Evolutionary conservation across 2,329 filamentous ascomycete species (phyloP).

Genomic region (Teratosphaeria zuluensis): DNA sequence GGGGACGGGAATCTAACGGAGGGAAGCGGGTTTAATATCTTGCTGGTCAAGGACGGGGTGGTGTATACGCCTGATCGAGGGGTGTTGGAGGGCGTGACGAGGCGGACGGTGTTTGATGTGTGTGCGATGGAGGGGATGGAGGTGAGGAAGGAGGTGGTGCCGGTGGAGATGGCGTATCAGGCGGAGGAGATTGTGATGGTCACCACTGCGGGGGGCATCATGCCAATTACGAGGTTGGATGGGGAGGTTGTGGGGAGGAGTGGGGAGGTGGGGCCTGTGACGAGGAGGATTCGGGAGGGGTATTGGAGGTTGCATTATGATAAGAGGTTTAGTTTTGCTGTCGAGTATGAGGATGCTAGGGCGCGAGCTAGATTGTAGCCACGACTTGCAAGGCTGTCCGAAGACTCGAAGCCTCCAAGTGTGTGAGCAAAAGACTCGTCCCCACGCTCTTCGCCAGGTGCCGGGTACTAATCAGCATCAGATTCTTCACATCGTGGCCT

Average conservation of each 20-base stretch:
- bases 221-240: conserved; percentile 43
- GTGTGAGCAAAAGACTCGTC: too few relatives aligned
- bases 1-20: conserved; percentile 42
- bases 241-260: conserved; percentile 30
- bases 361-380: not conserved
- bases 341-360: conserved; percentile 6
- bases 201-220: conserved; percentile 44
- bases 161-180: conserved; percentile 32
- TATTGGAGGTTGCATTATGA: conserved; percentile 44
- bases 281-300: conserved; percentile 40
- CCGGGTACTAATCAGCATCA: too few relatives aligned
- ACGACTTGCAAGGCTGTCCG: not conserved
- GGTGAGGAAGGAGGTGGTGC: conserved; percentile 33
- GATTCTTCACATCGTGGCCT: too few relatives aligned
- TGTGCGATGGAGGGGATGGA: conserved; percentile 27
- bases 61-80: conserved; percentile 41
- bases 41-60: conserved; percentile 36
- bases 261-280: conserved; percentile 38
- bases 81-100: conserved; percentile 40
- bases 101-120: conserved; percentile 40
- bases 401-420: too few relatives aligned
- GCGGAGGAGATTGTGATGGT: conserved; percentile 45
- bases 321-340: conserved; percentile 6
- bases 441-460: too few relatives aligned
- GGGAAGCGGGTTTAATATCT: conserved; percentile 42